These are phyloP conservation scores for Cytidiella melzeri DNA, from an alignment of 768 basidiomycete species.

Conservation along the genomic window DNA sequence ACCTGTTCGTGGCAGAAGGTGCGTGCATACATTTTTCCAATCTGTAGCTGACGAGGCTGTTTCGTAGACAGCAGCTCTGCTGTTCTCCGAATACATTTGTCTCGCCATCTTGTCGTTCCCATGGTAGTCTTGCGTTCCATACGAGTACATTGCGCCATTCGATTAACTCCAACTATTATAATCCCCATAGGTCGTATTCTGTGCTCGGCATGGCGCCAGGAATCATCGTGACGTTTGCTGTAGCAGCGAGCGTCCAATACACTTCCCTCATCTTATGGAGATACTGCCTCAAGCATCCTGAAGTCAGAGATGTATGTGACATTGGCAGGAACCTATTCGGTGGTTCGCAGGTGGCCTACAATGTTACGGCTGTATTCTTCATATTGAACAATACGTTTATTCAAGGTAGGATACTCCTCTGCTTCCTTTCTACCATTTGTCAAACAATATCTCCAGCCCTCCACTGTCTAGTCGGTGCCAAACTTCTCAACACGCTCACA, in stretches of 20 bases:
- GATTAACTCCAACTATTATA: background rate
- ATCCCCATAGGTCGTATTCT: constrained; percentile 32
- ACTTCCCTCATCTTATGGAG: constrained; percentile 44
- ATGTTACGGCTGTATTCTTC: constrained; percentile 45
- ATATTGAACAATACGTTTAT: constrained; percentile 52
- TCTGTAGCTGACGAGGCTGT: background rate
- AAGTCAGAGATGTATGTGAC: constrained; percentile 45
- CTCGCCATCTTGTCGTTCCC: constrained; percentile 29
- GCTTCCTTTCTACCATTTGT: background rate
- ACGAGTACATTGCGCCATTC: background rate
- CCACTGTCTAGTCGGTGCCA: constrained; percentile 41
- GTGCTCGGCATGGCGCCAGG: constrained; percentile 40
- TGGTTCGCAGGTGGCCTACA: constrained; percentile 41
- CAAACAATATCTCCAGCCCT: constrained; percentile 24
- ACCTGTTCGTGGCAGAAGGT: constrained; percentile 47
- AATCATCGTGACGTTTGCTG: constrained; percentile 34
- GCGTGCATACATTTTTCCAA: constrained; percentile 2
- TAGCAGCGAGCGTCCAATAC: constrained; percentile 35
- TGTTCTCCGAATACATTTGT: constrained; percentile 44
- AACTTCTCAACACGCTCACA: constrained; percentile 40
- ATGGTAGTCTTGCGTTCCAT: constrained; percentile 8
- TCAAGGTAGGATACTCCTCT: constrained; percentile 28
- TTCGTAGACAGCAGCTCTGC: constrained; percentile 33
- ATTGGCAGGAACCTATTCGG: constrained; percentile 43
- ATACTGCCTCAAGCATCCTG: constrained; percentile 43